Conservation (phyloP, 2,329 filamentous ascomycete species). For the Moelleriella libera region DNA sequence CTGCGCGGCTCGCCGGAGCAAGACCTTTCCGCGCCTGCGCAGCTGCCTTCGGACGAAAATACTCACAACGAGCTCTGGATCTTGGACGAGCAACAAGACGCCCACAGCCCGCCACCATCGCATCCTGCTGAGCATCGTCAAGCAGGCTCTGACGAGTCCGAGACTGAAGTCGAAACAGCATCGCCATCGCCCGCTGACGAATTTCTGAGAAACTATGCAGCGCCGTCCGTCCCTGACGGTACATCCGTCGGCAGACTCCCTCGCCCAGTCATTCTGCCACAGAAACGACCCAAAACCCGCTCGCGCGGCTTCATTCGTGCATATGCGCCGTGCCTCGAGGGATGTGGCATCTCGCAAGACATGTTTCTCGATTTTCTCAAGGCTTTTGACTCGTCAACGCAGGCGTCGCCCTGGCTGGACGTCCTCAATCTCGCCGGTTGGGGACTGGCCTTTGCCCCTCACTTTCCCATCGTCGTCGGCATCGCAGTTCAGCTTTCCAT, state of each 20-base stretch:
- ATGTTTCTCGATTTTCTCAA: slow-evolving; percentile 8
- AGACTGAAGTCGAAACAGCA: neutral
- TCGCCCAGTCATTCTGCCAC: slow-evolving; percentile 6
- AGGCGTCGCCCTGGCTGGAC: slow-evolving; percentile 7
- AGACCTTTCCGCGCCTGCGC: neutral
- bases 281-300: slow-evolving; percentile 6
- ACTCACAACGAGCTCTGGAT: neutral
- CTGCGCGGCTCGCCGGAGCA: neutral
- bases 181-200: neutral
- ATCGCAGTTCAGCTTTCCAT: slow-evolving; percentile 5
- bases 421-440: slow-evolving; percentile 5
- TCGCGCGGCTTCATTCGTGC: slow-evolving; percentile 6
- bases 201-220: neutral
- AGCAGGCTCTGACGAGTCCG: neutral
- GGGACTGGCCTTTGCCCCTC: slow-evolving; percentile 3
- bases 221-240: neutral
- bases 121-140: neutral
- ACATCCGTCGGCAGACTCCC: neutral
- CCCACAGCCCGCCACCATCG: neutral
- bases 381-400: slow-evolving; percentile 4
- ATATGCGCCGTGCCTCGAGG: slow-evolving; percentile 5
- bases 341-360: slow-evolving; percentile 5
- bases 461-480: slow-evolving; percentile 6
- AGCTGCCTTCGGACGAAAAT: neutral
- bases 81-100: neutral